Percentiles rank a stretch among this genome's conserved stretches.
These are phyloP conservation scores for Fraxinus ornus DNA, from an alignment of 305 asterid genomes.

Conservation along the genomic window DNA sequence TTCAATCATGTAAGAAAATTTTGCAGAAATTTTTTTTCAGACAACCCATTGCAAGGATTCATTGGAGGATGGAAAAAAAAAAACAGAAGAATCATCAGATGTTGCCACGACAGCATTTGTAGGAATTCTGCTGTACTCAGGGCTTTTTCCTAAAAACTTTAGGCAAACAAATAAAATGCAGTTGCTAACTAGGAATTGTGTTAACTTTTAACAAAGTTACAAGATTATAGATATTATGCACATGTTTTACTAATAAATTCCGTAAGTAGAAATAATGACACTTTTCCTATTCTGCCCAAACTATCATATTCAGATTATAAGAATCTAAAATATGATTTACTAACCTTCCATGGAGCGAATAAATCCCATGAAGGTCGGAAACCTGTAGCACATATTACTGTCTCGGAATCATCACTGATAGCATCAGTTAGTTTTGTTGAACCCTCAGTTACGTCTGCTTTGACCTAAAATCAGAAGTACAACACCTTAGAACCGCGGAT, in stretches of 20 bases:
- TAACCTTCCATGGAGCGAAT: constrained; percentile 88
- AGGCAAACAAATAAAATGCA: background rate
- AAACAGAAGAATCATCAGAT: background rate
- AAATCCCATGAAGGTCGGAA: constrained; percentile 82
- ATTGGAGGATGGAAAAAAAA: background rate
- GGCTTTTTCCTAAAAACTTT: background rate
- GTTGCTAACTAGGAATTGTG: background rate
- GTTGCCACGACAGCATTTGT: background rate
- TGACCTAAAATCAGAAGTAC: constrained; percentile 50
- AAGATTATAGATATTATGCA: background rate
- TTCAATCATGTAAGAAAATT: background rate
- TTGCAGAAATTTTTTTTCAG: background rate
- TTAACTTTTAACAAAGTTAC: background rate
- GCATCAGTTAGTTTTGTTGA: constrained; percentile 71
- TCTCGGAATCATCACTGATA: constrained; percentile 84
- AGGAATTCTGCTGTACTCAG: background rate
- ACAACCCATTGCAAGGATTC: background rate
- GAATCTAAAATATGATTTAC: background rate
- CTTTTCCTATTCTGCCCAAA: background rate
- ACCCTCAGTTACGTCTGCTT: constrained; percentile 94
- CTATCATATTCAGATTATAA: background rate
- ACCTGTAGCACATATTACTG: constrained; percentile 95
- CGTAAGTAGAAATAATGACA: background rate
- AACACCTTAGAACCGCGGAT: background rate
- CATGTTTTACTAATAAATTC: background rate